Base-by-base conservation (phyloP, 2,329 filamentous ascomycete species). In the Phaeosphaeriaceae sp. region DNA sequence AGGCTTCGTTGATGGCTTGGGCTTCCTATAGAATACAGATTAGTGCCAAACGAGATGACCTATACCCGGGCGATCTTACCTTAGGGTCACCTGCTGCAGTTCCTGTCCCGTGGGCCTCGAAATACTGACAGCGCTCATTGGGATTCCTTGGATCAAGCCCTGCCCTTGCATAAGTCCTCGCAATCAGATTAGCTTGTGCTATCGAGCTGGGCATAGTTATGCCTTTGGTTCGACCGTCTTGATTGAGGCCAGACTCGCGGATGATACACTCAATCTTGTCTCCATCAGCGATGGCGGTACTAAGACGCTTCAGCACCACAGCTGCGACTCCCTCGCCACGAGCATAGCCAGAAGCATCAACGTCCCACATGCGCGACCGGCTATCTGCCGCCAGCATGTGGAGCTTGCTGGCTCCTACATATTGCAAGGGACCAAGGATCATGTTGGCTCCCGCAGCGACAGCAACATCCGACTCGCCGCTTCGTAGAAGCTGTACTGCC, bases 321-420 rank as follows among this genome's bases (percentile, higher is more conserved):
- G 76, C 73, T 0, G 80, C 80, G 11, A 85, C 70, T 0, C 84
- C 85, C 51, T 88, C 86, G 11, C 82, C 84, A 0, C 84, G 79
- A 25, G 76, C 83, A 68, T 79, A 85, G 7, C 83, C 85, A 61
- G 85, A 73, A 0, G 82, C 85, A 1, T 67, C 51, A 0, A 67
- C 72, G 15, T 73, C 71, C 71, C 72, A 80, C 69, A 76, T 77
- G 1, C 47, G 42, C 7, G 48, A 63, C 0, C 60, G 45, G 17
- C 73, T 70, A 9, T 66, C 63, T 1, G 73, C 71, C 2, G 69
- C 75, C 9, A 78, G 61, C 69, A 78, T 74, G 1, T 67, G 56
- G 22, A 77, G 58, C 7, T 70, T 72, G 52, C 54, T 65, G 36
- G 71, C 66, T 1, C 51, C 46, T 22, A 77, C 69, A 51, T 65